These are phyloP conservation scores for Paramecium biaurelia DNA, from an alignment of 73 alveolate species.

Conservation along the genomic window DNA sequence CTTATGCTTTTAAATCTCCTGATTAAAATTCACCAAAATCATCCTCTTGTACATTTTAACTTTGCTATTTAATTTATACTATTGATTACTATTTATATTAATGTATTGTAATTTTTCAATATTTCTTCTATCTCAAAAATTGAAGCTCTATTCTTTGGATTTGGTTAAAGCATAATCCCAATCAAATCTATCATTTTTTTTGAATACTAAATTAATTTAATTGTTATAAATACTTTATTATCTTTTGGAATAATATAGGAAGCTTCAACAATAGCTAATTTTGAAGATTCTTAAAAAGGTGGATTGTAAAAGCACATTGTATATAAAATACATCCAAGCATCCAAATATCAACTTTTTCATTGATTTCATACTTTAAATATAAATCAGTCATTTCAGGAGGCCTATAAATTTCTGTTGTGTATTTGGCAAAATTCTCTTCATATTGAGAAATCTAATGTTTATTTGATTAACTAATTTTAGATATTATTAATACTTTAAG, in stretches of 20 bases:
- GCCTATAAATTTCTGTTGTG: slow-evolving; percentile 93
- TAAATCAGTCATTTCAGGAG: slow-evolving; percentile 96
- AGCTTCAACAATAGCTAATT: slow-evolving; percentile 91
- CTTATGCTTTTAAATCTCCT: not conserved
- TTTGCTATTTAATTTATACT: not conserved
- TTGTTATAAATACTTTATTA: slow-evolving; percentile 23
- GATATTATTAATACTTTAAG: not conserved
- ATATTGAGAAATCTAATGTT: slow-evolving; percentile 67
- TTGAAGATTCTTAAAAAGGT: slow-evolving; percentile 94
- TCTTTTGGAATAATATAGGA: slow-evolving; percentile 83
- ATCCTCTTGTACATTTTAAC: not conserved
- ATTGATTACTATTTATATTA: not conserved
- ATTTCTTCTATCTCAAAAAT: not conserved
- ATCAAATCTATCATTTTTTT: slow-evolving; percentile 10
- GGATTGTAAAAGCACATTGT: slow-evolving; percentile 85
- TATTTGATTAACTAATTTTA: slow-evolving; percentile 42
- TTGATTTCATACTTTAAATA: slow-evolving; percentile 72
- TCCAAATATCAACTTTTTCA: slow-evolving; percentile 87
- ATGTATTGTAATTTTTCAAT: not conserved
- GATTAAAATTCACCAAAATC: not conserved
- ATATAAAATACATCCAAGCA: slow-evolving; percentile 88
- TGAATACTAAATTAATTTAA: not conserved
- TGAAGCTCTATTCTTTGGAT: not conserved
- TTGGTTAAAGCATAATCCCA: not conserved
- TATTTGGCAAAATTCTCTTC: slow-evolving; percentile 85